Base-by-base conservation (phyloP, 164 flowering plant genomes). In the Litsea cubeba region DNA sequence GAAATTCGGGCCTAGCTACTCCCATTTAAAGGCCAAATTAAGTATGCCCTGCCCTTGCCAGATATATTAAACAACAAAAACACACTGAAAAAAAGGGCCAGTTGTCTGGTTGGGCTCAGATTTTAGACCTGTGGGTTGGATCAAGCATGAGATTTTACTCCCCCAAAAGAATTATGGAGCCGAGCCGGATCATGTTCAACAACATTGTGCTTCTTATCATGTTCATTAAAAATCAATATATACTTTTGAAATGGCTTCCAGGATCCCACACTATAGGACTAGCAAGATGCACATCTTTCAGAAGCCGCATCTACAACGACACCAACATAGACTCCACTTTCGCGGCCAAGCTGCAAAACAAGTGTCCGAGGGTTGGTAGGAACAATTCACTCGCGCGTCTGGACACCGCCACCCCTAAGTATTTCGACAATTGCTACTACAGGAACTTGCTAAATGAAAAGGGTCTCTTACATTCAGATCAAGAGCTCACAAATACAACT, bases 201-300 rank as follows among this genome's bases (percentile, higher is more conserved):
- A 15, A 58, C n/a, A 58, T 15, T 17, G n/a, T 58, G n/a, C 62
- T 18, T n/a, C n/a, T n/a, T n/a, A 58, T n/a, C 62, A 30, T 30
- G 35, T 30, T 30, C 35, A 58, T 17, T 17, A 58, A 15, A 17
- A 58, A 12, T 58, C 22, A 4, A n/a, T n/a, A 58, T 3, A 6
- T n/a, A 17, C 18, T 58, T 15, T 46, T 7, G 23, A 0, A 20
- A 63, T 60, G 20, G 32, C 50, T 76, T 58, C 66, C 79, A 83
- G 88, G 85, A 46, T 49, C 77, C 7, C 87, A 85, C 70, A 83
- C 87, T 26, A 81, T 85, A 25, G 87, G 87, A 3, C 73, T 32
- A n/a, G 81, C 87, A 12, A 66, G 82, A 32, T 85, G 87, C 80
- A 75, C 69, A 15, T 2, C 68, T 1, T 85, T 81, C 69, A 77